These are phyloP conservation scores for Hypomyces rosellus DNA, from an alignment of 2,329 filamentous ascomycete species.

Conservation along the genomic window DNA sequence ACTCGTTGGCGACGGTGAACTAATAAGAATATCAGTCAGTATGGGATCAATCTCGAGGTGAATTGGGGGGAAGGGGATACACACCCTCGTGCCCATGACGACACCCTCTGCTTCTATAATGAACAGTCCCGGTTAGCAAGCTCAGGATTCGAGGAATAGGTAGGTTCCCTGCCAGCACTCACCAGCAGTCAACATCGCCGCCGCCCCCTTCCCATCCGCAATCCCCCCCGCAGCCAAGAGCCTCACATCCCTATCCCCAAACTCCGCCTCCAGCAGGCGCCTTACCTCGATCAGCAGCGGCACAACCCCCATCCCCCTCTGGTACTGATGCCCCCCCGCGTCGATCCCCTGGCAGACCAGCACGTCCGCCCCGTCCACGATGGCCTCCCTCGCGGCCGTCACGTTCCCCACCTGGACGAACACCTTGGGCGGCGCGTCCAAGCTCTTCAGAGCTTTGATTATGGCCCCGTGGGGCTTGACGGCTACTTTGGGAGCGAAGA, in stretches of 20 bases:
- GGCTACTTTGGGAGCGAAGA: constrained; percentile 53
- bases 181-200: constrained; percentile 51
- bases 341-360: constrained; percentile 58
- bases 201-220: constrained; percentile 47
- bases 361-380: constrained; percentile 46
- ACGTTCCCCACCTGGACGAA: constrained; percentile 60
- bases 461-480: constrained; percentile 32
- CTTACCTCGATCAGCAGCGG: constrained; percentile 52
- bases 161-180: constrained; percentile 12
- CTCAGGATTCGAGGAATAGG: not conserved
- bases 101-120: constrained; percentile 35
- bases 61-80: constrained; percentile 8
- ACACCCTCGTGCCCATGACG: constrained; percentile 38
- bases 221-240: constrained; percentile 57
- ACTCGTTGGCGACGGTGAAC: constrained; percentile 41
- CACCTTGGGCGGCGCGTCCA: constrained; percentile 36
- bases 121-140: constrained; percentile 8
- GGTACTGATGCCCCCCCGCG: constrained; percentile 58
- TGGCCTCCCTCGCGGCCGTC: constrained; percentile 43
- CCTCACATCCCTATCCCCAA: constrained; percentile 26
- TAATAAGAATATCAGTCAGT: constrained; percentile 11
- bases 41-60: not conserved
- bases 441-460: constrained; percentile 27
- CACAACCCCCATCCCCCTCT: constrained; percentile 46
- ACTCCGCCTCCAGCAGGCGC: constrained; percentile 37